phyloP scores from a whole-genome alignment of 2,329 filamentous ascomycete species.

The Plenodomus biglobosus region DNA sequence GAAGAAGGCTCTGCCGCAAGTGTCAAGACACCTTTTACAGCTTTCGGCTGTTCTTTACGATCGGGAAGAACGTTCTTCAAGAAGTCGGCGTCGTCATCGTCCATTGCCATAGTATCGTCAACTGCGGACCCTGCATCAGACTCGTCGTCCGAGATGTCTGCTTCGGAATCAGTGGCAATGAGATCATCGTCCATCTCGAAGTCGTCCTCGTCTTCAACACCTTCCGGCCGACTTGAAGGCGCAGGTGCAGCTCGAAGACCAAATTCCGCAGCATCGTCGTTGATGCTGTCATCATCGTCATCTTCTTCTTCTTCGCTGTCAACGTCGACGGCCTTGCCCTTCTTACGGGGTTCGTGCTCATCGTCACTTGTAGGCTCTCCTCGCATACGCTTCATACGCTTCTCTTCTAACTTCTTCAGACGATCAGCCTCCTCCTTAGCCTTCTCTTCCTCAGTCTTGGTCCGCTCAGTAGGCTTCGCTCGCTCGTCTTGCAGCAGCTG shows the following conservation, averaged over 20 bases:
- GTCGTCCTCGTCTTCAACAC: conserved; percentile 87
- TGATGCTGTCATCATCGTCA: conserved; percentile 25
- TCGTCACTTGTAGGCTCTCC: conserved; percentile 75
- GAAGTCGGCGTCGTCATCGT: conserved; percentile 54
- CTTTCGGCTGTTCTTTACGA: conserved; percentile 29
- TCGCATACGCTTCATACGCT: conserved; percentile 81
- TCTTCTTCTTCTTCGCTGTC: conserved; percentile 41
- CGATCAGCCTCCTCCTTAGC: conserved; percentile 72
- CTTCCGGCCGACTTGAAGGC: conserved; percentile 46
- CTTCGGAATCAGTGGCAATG: conserved; percentile 73
- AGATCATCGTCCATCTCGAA: conserved; percentile 89
- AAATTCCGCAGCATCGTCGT: conserved; percentile 63
- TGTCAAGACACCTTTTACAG: conserved; percentile 47
- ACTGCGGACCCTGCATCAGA: conserved; percentile 37
- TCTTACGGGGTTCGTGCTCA: conserved; percentile 60
- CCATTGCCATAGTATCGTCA: conserved; percentile 43
- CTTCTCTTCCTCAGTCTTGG: conserved; percentile 62
- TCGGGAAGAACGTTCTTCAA: conserved; percentile 47
- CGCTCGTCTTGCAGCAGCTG: conserved; percentile 82
- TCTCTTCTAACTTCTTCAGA: conserved; percentile 79
- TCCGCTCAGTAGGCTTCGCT: conserved; percentile 81
- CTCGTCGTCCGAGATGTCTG: conserved; percentile 39
- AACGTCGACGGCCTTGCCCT: conserved; percentile 21
- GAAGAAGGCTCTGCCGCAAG: conserved; percentile 48
- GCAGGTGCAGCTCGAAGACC: conserved; percentile 59